Evolutionary conservation across 805 yeast species (phyloP), one percentile per base, ranked within the genome.

Genomic region (Kazachstania psychrophila): DNA sequence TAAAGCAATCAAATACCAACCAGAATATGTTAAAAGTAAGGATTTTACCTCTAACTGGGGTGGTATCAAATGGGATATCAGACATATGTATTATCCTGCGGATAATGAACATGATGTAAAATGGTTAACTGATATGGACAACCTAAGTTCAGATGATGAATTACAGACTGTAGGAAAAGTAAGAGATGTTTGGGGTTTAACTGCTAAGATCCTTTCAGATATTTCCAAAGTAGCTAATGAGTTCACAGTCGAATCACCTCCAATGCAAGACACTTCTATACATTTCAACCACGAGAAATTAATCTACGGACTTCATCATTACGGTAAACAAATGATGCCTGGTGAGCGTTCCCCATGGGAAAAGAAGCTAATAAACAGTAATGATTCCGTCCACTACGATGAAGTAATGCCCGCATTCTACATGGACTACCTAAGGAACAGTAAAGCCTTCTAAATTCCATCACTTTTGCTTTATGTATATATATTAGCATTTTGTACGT

Each of bases 111-210:
- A 69, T 36, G 92, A 82, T 56, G 76, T 69, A 1, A 56, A 51
- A 19, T 82, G 89, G 89, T 59, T 82, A 12, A 68, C 69, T 23
- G 75, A 70, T 14, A 66, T 80, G 33, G 73, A 68, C 36, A 76
- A 79, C 45, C 59, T 77, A 20, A 76, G 79, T 15, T 66, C 79
- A 0, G 79, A 74, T 23, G 73, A 70, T 9, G 79, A 71, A 38
- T 66, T 58, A 30, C 24, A 40, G 11, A 47, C 42, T 2, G 40
- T 20, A n/a, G 35, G 37, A 3, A 65, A 69, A 38, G 69, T 77
- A 26, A 74, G 81, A 49, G 82, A 80, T 49, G 77, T 83, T 4
- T 82, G 92, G 94, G 94, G 94, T 1, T 60, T 82, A 25, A 82
- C 92, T 0, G 89, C 88, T 2, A 80, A 79, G 51, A 81, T 82